Percentiles rank a stretch among this genome's conserved stretches.
phyloP scores from a whole-genome alignment of 2,329 filamentous ascomycete species.

The Arthrobotrys sphaeroides region DNA sequence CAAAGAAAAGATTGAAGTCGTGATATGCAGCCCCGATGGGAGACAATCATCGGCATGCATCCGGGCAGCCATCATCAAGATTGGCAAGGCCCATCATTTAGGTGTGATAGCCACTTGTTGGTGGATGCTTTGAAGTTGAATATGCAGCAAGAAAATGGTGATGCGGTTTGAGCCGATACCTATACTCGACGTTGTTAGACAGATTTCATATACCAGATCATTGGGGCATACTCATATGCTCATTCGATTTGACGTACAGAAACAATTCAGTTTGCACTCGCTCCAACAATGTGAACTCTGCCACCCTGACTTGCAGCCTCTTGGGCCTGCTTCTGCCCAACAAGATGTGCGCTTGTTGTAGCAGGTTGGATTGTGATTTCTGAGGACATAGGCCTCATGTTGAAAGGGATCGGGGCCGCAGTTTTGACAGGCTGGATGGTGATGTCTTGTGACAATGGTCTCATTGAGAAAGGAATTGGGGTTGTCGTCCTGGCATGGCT shows the following conservation, averaged over 20 bases:
- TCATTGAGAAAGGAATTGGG: conserved; percentile 31
- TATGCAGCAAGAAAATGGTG: background rate
- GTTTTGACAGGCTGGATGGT: conserved; percentile 5
- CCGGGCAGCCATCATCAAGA: no score
- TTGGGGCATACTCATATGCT: background rate
- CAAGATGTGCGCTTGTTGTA: conserved; percentile 5
- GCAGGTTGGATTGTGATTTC: conserved; percentile 36
- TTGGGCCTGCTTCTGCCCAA: conserved; percentile 15
- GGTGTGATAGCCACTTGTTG: no score
- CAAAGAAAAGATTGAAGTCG: no score
- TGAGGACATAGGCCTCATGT: conserved; percentile 26
- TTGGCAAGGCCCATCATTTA: no score
- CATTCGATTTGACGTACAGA: background rate
- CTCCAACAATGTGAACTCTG: conserved; percentile 40
- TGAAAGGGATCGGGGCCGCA: background rate
- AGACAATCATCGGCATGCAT: no score
- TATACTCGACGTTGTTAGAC: background rate
- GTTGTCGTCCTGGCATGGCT: conserved; percentile 44
- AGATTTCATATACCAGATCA: no score
- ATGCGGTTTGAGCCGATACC: background rate
- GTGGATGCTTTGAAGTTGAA: background rate
- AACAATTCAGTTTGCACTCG: background rate
- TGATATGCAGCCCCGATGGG: no score
- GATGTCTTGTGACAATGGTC: conserved; percentile 26
- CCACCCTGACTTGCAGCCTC: conserved; percentile 18